These are phyloP conservation scores for Evernia prunastri DNA, from an alignment of 495 filamentous ascomycete genomes.

Conservation along the genomic window DNA sequence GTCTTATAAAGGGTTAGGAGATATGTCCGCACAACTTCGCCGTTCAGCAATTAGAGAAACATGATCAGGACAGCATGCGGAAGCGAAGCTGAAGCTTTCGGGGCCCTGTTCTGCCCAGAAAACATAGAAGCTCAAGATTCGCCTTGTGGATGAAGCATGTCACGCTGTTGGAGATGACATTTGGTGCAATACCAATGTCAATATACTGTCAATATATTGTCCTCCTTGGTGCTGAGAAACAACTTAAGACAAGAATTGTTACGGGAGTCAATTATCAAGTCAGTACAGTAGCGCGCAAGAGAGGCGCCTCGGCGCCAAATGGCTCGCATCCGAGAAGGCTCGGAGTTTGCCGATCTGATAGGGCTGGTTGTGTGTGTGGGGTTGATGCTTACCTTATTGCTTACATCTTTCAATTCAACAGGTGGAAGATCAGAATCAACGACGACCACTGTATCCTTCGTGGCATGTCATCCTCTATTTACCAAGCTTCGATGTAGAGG, in stretches of 20 bases:
- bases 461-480: background rate
- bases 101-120: background rate
- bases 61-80: background rate
- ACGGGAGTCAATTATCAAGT: no score
- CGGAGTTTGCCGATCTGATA: background rate
- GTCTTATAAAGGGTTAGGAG: background rate
- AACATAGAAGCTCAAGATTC: background rate
- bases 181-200: background rate
- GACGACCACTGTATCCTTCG: background rate
- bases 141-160: no score
- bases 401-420: background rate
- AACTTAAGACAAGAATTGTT: no score
- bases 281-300: background rate
- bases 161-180: background rate
- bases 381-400: slow-evolving; percentile 5
- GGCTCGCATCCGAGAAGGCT: background rate
- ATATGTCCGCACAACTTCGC: background rate
- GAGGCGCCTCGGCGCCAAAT: background rate
- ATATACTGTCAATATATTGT: no score
- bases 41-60: background rate
- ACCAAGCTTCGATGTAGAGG: background rate
- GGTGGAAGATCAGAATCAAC: background rate
- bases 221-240: no score
- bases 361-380: slow-evolving; percentile 2
- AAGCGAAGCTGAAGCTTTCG: background rate